A percentile compares a stretch with the other conserved stretches of the same genome.
These are phyloP conservation scores for Phalaenopsis equestris DNA, from an alignment of 106 monocot species.

Conservation along the genomic window DNA sequence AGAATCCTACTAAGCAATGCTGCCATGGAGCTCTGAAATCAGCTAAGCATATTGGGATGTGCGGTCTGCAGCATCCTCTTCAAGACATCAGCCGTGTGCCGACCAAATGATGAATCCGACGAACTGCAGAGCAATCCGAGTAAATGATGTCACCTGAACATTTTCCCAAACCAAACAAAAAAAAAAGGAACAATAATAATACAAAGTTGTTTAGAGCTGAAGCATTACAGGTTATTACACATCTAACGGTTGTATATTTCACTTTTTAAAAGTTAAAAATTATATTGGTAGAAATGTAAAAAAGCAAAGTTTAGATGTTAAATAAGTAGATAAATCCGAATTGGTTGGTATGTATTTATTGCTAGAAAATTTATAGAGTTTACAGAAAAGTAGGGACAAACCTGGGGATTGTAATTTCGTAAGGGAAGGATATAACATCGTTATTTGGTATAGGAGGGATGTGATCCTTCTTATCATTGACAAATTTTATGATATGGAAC, in stretches of 20 bases:
- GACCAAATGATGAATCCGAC: constrained; percentile 80
- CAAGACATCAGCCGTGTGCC: constrained; percentile 49
- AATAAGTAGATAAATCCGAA: too few species aligned
- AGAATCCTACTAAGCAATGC: not conserved
- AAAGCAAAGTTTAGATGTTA: too few species aligned
- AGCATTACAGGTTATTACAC: too few species aligned
- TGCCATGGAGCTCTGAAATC: constrained; percentile 10
- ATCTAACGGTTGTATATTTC: too few species aligned
- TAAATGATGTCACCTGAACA: constrained; percentile 31
- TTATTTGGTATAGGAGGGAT: constrained; percentile 71
- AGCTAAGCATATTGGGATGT: constrained; percentile 71
- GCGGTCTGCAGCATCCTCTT: constrained; percentile 97
- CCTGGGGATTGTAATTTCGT: constrained; percentile 88
- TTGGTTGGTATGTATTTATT: too few species aligned
- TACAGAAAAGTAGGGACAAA: constrained; percentile 12
- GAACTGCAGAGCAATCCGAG: constrained; percentile 42
- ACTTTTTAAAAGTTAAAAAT: too few species aligned
- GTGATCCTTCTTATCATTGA: constrained; percentile 90
- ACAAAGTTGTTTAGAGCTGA: not conserved
- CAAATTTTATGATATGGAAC: constrained; percentile 93
- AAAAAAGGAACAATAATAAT: not conserved
- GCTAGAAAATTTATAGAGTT: not conserved
- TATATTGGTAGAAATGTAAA: too few species aligned
- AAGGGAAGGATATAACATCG: constrained; percentile 76
- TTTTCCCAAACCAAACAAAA: constrained; percentile 1